These are phyloP conservation scores for Neurospora sp. DNA, from an alignment of 495 filamentous ascomycete genomes.

Conservation along the genomic window DNA sequence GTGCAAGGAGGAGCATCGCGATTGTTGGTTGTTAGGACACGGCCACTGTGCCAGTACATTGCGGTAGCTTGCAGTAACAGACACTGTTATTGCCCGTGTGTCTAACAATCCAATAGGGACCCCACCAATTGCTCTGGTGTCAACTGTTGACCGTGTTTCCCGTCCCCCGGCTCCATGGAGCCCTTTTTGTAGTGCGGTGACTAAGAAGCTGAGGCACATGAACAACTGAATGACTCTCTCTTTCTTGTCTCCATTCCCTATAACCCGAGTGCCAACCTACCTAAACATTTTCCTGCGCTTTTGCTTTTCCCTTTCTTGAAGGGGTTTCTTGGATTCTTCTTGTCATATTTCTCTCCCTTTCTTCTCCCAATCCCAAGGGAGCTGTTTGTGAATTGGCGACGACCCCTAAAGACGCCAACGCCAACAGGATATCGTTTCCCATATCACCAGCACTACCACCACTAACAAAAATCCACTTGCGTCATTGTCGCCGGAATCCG, in stretches of 20 bases:
- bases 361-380: neutral
- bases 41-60: neutral
- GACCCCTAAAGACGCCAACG: neutral
- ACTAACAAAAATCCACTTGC: slow-evolving; percentile 4
- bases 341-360: neutral
- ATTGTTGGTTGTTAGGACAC: neutral
- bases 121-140: neutral
- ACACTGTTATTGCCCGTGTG: neutral
- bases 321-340: neutral
- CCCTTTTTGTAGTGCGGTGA: neutral
- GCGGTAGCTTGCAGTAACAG: neutral
- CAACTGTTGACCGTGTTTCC: neutral
- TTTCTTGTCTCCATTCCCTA: neutral
- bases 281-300: neutral
- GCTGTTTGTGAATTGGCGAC: neutral
- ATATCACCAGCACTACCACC: neutral
- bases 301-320: neutral
- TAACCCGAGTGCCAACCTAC: neutral
- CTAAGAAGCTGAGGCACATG: neutral
- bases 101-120: neutral
- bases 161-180: neutral
- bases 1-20: neutral
- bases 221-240: neutral
- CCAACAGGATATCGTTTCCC: neutral
- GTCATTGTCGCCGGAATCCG: slow-evolving; percentile 10